These are phyloP conservation scores for Fusarium irregulare DNA, from an alignment of 2,329 filamentous ascomycete species.

Conservation along the genomic window DNA sequence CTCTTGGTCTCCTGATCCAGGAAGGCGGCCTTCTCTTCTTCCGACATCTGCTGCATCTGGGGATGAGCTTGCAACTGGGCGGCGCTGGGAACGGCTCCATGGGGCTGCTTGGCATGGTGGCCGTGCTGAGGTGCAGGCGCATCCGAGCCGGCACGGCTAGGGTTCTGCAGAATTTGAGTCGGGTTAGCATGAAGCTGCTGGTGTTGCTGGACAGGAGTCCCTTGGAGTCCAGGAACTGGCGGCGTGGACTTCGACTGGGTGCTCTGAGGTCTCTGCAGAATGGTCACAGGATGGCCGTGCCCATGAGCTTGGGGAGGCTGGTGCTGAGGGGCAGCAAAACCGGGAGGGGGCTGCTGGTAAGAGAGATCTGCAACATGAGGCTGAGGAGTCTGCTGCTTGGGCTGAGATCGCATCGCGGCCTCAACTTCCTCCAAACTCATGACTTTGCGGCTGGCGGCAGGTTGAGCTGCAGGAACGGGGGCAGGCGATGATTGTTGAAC, in stretches of 20 bases:
- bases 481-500: conserved; percentile 49
- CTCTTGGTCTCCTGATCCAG: conserved; percentile 92
- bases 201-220: conserved; percentile 49
- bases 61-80: conserved; percentile 52
- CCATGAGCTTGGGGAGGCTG: conserved; percentile 48
- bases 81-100: conserved; percentile 60
- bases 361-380: conserved; percentile 45
- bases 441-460: conserved; percentile 73
- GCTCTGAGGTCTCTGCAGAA: conserved; percentile 65
- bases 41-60: conserved; percentile 75
- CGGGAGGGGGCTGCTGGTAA: conserved; percentile 45
- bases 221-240: conserved; percentile 48
- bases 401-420: conserved; percentile 84
- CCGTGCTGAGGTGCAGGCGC: conserved; percentile 49
- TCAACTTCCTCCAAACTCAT: conserved; percentile 98
- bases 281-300: conserved; percentile 64
- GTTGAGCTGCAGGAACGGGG: conserved; percentile 40
- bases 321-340: conserved; percentile 45
- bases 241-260: conserved; percentile 55
- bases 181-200: conserved; percentile 64
- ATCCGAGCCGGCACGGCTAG: conserved; percentile 71
- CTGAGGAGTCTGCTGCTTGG: conserved; percentile 62
- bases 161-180: conserved; percentile 83
- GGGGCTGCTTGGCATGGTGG: conserved; percentile 59
- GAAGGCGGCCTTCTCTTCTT: conserved; percentile 85